Evolutionary conservation across 1,284 basidiomycete genomes (phyloP).

Genomic region (Chondrostereum purpureum): DNA sequence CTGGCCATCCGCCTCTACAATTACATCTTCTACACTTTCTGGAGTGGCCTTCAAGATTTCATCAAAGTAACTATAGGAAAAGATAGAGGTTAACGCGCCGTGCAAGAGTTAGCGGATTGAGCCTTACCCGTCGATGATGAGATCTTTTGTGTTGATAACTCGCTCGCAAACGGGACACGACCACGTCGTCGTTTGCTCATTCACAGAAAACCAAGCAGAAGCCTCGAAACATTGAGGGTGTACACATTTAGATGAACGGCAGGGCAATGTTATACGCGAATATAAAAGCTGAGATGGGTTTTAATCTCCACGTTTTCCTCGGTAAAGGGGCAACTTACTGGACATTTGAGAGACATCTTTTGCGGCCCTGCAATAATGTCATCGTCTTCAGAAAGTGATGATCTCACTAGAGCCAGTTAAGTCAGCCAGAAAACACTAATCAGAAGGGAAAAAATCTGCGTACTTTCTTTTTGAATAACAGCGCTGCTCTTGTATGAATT

Average conservation of each 20-base stretch:
- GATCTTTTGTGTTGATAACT: slow-evolving; percentile 69
- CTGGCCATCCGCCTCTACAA: slow-evolving; percentile 89
- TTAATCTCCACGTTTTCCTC: background rate
- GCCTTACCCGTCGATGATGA: slow-evolving; percentile 87
- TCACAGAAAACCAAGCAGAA: slow-evolving; percentile 88
- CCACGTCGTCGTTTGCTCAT: slow-evolving; percentile 96
- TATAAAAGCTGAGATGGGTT: slow-evolving; percentile 73
- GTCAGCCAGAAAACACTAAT: slow-evolving; percentile 7
- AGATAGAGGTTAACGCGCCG: slow-evolving; percentile 5
- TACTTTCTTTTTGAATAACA: slow-evolving; percentile 67
- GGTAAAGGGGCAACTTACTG: slow-evolving; percentile 48
- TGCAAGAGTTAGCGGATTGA: slow-evolving; percentile 9
- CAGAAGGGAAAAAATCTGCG: slow-evolving; percentile 19
- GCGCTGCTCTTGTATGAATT: slow-evolving; percentile 58
- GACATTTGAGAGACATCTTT: slow-evolving; percentile 87
- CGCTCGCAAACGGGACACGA: slow-evolving; percentile 93
- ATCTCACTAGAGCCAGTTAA: slow-evolving; percentile 46
- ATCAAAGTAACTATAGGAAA: slow-evolving; percentile 64
- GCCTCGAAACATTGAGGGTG: slow-evolving; percentile 98
- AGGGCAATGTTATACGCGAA: slow-evolving; percentile 79
- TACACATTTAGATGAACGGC: slow-evolving; percentile 79
- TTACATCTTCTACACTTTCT: slow-evolving; percentile 82
- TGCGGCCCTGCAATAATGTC: slow-evolving; percentile 85
- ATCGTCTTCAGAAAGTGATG: slow-evolving; percentile 64
- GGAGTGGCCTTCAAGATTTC: slow-evolving; percentile 74